A percentile compares a stretch with the other conserved stretches of the same genome.
Evolutionary conservation across 1,284 basidiomycete genomes (phyloP).

Genomic region (Retiboletus flavoniger): DNA sequence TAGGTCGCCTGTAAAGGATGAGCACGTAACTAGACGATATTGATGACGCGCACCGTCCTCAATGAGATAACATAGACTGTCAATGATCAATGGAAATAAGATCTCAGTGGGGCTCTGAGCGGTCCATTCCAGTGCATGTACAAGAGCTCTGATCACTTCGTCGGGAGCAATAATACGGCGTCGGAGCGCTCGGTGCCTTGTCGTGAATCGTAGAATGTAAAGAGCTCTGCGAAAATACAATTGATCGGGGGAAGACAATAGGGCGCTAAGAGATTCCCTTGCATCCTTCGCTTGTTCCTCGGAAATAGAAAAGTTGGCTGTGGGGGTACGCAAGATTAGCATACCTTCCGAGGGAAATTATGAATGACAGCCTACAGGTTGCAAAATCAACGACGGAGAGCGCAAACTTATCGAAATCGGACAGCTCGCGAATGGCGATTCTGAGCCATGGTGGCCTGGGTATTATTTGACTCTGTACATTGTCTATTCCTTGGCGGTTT

Average conservation of each 20-base stretch:
- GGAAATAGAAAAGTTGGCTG: no score
- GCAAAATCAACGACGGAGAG: constrained; percentile 3
- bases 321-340: neutral
- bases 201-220: constrained; percentile 2
- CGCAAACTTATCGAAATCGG: neutral
- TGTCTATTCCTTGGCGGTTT: neutral
- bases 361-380: neutral
- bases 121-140: neutral
- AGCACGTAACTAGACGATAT: neutral
- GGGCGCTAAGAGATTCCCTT: neutral
- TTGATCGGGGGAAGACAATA: neutral
- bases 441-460: no score
- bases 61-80: constrained; percentile 4
- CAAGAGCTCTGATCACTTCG: neutral
- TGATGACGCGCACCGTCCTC: constrained; percentile 1
- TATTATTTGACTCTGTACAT: neutral
- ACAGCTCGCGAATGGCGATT: neutral
- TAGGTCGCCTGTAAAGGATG: neutral
- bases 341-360: neutral
- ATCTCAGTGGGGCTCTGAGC: neutral
- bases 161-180: neutral
- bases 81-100: constrained; percentile 3
- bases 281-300: neutral
- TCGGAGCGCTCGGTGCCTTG: neutral
- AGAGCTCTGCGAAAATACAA: neutral